Evolutionary conservation across 305 asterid species (phyloP).

Genomic region (Fraxinus ornus): DNA sequence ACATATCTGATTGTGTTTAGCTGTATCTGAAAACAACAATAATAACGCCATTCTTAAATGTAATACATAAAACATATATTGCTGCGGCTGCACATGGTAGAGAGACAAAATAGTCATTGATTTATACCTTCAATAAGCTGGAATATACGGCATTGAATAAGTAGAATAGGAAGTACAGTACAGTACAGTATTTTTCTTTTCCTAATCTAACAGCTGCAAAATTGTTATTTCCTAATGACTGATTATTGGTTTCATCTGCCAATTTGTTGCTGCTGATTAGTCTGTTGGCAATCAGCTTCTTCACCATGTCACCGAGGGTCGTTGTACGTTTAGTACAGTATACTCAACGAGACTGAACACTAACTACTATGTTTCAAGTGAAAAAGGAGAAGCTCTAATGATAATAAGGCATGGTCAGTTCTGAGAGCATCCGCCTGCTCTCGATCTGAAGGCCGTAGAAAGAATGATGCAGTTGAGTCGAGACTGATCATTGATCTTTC

Average conservation of each 20-base stretch:
- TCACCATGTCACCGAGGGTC: background rate
- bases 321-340: background rate
- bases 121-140: background rate
- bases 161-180: background rate
- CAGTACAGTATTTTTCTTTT: background rate
- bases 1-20: background rate
- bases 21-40: background rate
- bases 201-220: background rate
- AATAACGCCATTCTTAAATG: background rate
- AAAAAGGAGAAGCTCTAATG: no score
- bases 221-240: background rate
- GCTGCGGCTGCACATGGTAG: background rate
- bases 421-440: background rate
- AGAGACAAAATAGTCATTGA: background rate
- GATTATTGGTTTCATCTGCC: background rate
- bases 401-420: background rate
- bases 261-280: background rate
- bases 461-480: background rate
- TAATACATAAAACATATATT: background rate
- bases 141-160: background rate
- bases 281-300: slow-evolving; percentile 6
- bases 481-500: background rate
- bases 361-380: background rate
- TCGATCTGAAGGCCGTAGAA: background rate
- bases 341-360: background rate